Base-by-base conservation (phyloP, 768 basidiomycete genomes). In the Symmetrospora coprosmae region DNA sequence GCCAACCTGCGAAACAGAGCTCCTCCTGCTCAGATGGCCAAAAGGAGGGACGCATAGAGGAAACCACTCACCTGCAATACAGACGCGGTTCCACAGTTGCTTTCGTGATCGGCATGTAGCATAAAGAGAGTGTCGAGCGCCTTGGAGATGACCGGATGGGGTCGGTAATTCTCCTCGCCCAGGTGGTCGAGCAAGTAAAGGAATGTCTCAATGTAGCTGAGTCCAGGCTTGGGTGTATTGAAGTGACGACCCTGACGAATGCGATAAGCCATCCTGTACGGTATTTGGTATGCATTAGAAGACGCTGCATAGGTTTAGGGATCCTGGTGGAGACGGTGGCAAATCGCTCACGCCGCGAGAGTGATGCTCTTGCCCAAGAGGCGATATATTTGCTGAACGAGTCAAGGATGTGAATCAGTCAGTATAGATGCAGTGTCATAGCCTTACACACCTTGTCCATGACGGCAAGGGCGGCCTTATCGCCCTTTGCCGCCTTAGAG, bases 391-490 rank as follows among this genome's bases (percentile, higher is more conserved):
- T 58, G 55, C 55, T n/a, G n/a, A n/a, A n/a, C n/a, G n/a, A n/a
- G n/a, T n/a, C n/a, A n/a, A n/a, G n/a, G n/a, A n/a, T n/a, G n/a
- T n/a, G n/a, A n/a, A n/a, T n/a, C n/a, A n/a, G n/a, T n/a, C n/a
- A n/a, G n/a, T n/a, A n/a, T n/a, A n/a, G n/a, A n/a, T n/a, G n/a
- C n/a, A n/a, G n/a, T n/a, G 13, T 51, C n/a, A n/a, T n/a, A n/a
- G n/a, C n/a, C n/a, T n/a, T n/a, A n/a, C n/a, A n/a, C 72, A 91
- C 89, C 75, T 87, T 87, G 72, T 91, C 89, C 84, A 92, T 86
- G 45, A 80, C 76, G 27, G 78, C 82, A 5, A 91, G 78, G 3
- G 53, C 37, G 2, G 40, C 61, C 9, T 35, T 34, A 19, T 64
- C 37, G 50, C 49, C 49, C 17, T 27, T 38, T 0, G 62, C 65